Percentiles rank a stretch among this genome's conserved stretches.
Conservation (phyloP, 2,329 filamentous ascomycete species). For the Didymella pomorum region DNA sequence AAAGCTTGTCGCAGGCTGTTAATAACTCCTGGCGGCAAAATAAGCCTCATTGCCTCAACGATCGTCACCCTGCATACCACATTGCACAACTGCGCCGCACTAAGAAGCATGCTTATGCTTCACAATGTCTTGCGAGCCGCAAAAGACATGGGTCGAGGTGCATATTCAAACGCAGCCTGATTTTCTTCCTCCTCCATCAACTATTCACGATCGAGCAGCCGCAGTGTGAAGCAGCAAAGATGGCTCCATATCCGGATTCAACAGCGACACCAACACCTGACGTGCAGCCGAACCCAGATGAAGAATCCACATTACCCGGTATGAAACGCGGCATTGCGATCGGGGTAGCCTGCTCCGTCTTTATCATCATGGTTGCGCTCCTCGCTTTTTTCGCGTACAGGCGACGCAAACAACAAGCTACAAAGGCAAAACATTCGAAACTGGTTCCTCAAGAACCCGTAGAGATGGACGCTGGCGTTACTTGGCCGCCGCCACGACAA, state of each 20-base stretch:
- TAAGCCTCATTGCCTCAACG: conserved; percentile 23
- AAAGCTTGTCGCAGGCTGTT: conserved; percentile 13
- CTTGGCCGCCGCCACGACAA: conserved; percentile 16
- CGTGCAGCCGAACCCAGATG: neutral
- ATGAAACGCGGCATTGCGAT: conserved; percentile 44
- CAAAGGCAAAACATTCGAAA: conserved; percentile 13
- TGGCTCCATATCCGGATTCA: conserved; percentile 18
- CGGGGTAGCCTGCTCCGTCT: conserved; percentile 36
- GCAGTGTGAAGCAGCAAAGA: conserved; percentile 5
- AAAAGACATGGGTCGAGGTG: conserved; percentile 3
- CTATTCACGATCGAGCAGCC: neutral
- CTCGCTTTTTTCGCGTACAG: conserved; percentile 33
- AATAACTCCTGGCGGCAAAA: conserved; percentile 25
- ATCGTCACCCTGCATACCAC: conserved; percentile 18
- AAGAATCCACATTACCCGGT: conserved; percentile 32
- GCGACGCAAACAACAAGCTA: conserved; percentile 28
- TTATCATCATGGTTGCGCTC: conserved; percentile 33
- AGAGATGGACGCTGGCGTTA: conserved; percentile 12
- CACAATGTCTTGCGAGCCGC: conserved; percentile 15
- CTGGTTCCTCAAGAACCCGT: conserved; percentile 16
- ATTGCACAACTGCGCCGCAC: conserved; percentile 24
- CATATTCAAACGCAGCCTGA: conserved; percentile 1
- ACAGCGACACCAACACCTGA: conserved; percentile 5
- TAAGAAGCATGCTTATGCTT: conserved; percentile 12
- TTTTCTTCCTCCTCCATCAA: neutral